Evolutionary conservation across 257 asterid genomes (phyloP), one percentile per base, ranked within the genome.

Genomic region (Petunia secreta): DNA sequence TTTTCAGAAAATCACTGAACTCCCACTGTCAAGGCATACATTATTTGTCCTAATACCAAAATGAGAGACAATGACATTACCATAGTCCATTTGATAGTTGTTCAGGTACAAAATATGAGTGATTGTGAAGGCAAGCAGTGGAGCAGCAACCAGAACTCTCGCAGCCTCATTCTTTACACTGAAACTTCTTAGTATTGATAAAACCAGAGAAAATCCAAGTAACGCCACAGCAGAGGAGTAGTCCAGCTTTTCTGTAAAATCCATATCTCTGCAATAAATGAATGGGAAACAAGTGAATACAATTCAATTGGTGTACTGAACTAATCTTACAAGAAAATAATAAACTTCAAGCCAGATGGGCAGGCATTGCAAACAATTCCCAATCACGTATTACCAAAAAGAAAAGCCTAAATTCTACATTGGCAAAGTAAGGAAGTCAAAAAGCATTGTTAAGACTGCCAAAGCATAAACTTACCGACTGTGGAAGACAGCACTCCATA

Each of bases 81-180:
- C 97, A 39, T 83, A 83, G 85, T 92, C 91, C 67, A 93, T 79
- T 15, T 87, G 79, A 55, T 90, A 93, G 81, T 89, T 84, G 88
- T 93, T 93, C 87, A 95, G 55, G 80, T 87, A 95, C 89, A 94
- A 81, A 82, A 93, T 89, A 79, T 93, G 98, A 65, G 97, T 93
- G 13, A 89, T 80, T 75, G 90, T 69, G 25, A 92, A 91, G 60
- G 97, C 97, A 60, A 94, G 64, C 66, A 94, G 62, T 37, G 98
- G 98, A 80, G 98, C 97, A 41, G 97, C 89, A 82, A 92, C 89
- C 95, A 94, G 89, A 88, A 94, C 97, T 91, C 98, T 88, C 8
- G 90, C 88, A 74, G 97, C 98, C 85, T 94, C 98, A 48, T 85
- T 80, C 75, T 75, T 89, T 74, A 94, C 88, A 53, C 43, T 85